Evolutionary conservation across 495 filamentous ascomycete genomes (phyloP), one percentile per base, ranked within the genome.

Genomic region (Schizothecium vesticola): DNA sequence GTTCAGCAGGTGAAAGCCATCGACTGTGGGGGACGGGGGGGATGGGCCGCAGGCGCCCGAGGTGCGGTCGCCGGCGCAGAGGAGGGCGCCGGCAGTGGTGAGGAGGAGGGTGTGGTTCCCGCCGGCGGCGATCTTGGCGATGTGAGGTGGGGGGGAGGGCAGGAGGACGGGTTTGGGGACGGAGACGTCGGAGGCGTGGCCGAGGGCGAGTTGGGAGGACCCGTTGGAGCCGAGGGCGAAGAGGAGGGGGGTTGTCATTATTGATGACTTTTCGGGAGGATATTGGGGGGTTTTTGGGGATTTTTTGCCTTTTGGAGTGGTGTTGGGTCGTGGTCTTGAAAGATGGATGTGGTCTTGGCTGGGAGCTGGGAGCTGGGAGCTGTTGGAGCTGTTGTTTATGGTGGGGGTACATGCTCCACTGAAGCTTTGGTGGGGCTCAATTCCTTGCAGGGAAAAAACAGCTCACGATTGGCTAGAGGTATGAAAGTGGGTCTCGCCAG

Each of bases 161-260:
- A 87, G 85, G 36, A 84, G 64, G 72, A 89, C 91, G 66, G 74
- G 79, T 59, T 88, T 85, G 5, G 93, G 92, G 0, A 80, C 77
- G 4, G 88, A 89, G 13, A 90, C 86, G 76, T 97, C 93, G 68
- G 92, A 84, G 58, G 79, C 83, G 77, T 94, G 90, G 24, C 87
- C 87, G 59, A 97, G 83, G 43, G 90, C 92, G 43, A 99, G 85
- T 75, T 99, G 95, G 63, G 92, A 92, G 8, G 88, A 91, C 51
- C 91, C 89, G 77, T 97, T 99, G 29, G 94, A 97, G 36, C 95
- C 95, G 70, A 97, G 87, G n/a, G 93, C 88, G 74, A 88, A 92
- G 57, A 97, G 81, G 59, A 75, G 70, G 21, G 78, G 61, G 81
- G 84, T 84, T 62, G 16, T n/a, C 43, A 51, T 24, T 66, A 19